phyloP scores from a whole-genome alignment of 768 basidiomycete genomes.

The Grammothele lineata region DNA sequence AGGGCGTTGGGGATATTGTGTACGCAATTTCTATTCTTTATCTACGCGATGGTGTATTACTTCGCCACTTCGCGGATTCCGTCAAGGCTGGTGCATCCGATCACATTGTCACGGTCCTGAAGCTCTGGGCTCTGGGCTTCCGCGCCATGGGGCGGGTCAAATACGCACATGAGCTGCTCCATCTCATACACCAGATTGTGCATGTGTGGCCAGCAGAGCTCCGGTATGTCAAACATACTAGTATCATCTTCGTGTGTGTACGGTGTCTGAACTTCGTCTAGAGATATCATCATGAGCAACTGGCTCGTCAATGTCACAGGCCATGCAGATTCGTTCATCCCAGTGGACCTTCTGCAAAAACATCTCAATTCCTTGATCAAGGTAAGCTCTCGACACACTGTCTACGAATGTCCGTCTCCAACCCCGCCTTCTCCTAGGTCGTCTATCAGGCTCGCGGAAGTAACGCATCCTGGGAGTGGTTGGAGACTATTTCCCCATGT shows the following conservation, averaged over 20 bases:
- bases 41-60: constrained; percentile 24
- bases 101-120: constrained; percentile 21
- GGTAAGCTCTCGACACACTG: constrained; percentile 10
- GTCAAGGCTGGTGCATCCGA: constrained; percentile 29
- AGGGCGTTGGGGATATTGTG: too few species aligned
- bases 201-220: constrained; percentile 17
- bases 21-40: constrained; percentile 25
- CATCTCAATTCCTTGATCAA: constrained; percentile 31
- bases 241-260: not conserved
- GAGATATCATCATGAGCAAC: constrained; percentile 26
- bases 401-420: too few species aligned
- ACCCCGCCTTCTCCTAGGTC: not conserved
- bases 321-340: constrained; percentile 12
- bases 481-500: constrained; percentile 26
- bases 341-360: constrained; percentile 30
- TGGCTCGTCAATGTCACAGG: constrained; percentile 30
- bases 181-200: constrained; percentile 13
- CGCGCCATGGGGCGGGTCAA: constrained; percentile 26
- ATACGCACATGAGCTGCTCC: constrained; percentile 22
- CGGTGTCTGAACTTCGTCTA: not conserved
- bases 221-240: not conserved
- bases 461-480: constrained; percentile 31
- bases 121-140: constrained; percentile 20
- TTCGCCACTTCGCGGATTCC: constrained; percentile 25
- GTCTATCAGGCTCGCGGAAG: constrained; percentile 29